Base-by-base conservation (phyloP, 2,329 filamentous ascomycete genomes). In the Verticillium tricorpus region DNA sequence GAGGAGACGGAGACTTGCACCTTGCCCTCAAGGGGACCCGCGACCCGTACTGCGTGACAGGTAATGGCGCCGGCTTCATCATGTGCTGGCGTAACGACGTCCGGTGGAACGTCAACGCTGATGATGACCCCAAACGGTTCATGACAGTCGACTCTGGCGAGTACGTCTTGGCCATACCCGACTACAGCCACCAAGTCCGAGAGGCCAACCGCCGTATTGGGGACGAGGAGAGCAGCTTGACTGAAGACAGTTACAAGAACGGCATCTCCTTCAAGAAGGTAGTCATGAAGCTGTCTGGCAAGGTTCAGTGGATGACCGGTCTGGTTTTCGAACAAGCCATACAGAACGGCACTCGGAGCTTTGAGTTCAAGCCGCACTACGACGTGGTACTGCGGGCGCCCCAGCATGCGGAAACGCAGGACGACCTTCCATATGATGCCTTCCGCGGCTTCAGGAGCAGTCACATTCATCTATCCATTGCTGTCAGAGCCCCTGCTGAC, bases 21-120 rank as follows among this genome's bases (percentile, higher is more conserved):
- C 82, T 99, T 31, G 89, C 93, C 35, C 83, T 99, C 37, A 99
- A 99, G 78, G 92, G 91, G 71, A 87, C 93, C 60, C 86, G 96
- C 61, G 94, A 99, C 75, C 95, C 95, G 2, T 99, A 99, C 73
- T 85, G 91, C 63, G 89, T 99, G 55, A 97, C 93, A 45, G 93
- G 94, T 9, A 89, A 94, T 68, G 95, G 95, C 45, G 93, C 93
- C 37, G 95, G 95, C 5, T 96, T 99, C 71, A 85, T 98, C 54
- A 97, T 99, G 93, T 98, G 96, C 74, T 99, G 94, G 94, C 89
- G 95, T 59, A 96, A 93, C 69, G 91, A 97, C 73, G 93, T 99
- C 40, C 87, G 86, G 64, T 96, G 92, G 87, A 90, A 89, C 63
- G 87, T 99, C 59, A 90, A 93, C 62, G 87, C 89, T 59, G 89